Evolutionary conservation across 768 basidiomycete species (phyloP), one percentile per base, ranked within the genome.

Genomic region (Cystobasidium onofrii): DNA sequence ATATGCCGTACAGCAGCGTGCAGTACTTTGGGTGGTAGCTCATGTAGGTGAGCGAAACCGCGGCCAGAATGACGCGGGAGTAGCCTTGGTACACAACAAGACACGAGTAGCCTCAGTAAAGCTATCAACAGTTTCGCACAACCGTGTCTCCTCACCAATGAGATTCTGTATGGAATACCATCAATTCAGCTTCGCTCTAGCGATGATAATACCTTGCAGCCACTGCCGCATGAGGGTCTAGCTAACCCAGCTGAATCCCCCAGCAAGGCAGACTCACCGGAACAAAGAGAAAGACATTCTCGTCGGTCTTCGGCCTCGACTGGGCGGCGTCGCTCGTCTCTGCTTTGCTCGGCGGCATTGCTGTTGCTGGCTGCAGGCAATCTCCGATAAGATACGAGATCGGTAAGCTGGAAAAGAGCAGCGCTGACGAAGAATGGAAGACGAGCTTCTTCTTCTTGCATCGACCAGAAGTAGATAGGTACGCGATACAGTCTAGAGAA

Each of bases 271-370:
- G 13, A 46, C 69, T 23, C 55, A 71, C 69, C 44, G 96, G 94
- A 18, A 93, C 86, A 83, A 98, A 99, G 64, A 98, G 86, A 81
- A 95, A 99, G 76, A 98, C 90, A 81, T 97, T 98, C 84, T 99
- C 96, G 67, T 76, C 61, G 20, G 78, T 71, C 55, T 60, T 71
- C 29, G 69, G 69, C 13, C 52, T 39, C 13, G 36, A 15, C 63
- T 64, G 63, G 39, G 23, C 23, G 63, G 25, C 63, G 2, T 60
- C 57, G 15, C 57, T 60, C 20, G 9, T 52, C 7, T 7, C n/a
- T 50, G 65, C 39, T 7, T 12, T 36, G 36, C 33, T 25, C 27
- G 63, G 33, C 4, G 39, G 25, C 46, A 43, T 50, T 52, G 65
- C 65, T 46, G 27, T 27, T 34, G 41, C 20, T 67, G 65, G 17